Evolutionary conservation across 2,329 filamentous ascomycete genomes (phyloP), one percentile per base, ranked within the genome.

Genomic region (Venturia carpophila): DNA sequence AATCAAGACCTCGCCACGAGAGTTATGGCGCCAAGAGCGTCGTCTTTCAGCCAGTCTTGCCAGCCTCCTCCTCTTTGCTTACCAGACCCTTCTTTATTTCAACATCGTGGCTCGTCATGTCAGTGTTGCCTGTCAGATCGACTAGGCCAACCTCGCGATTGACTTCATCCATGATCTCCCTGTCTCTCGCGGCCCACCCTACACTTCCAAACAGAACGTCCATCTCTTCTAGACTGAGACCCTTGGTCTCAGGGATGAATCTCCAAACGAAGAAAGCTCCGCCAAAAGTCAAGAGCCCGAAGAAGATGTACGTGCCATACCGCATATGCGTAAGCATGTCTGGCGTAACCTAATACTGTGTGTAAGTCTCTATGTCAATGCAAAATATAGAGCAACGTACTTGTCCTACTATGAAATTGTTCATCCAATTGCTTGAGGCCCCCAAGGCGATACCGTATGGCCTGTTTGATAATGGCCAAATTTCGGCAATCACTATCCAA

Each of bases 401-500:
- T 70, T 89, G 86, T 0, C 86, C 87, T 30, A 90, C 84, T 64
- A 88, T 80, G 67, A 83, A 84, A 73, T 83, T 83, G 73, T 82
- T 83, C 52, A 78, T 73, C 76, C 76, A 78, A 68, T 78, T 79
- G 9, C 69, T 71, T 7, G 71, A 74, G 39, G 86, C 87, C 19
- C 87, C 88, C 0, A 92, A 77, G 0, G 88, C 81, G 15, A 86
- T 83, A 17, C 84, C 86, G 73, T 87, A 87, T 0, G 89, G 83
- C 1, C 88, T 82, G 11, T 85, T 85, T 66, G 83, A 86, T 5
- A 91, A 88, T 0, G 86, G 89, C 85, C 87, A 92, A 52, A 92
- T 84, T 75, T 88, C 85, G 0, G 84, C 81, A 0, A 82, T 91
- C 89, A 92, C 80, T 67, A 90, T 89, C 89, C 89, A 91, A 0